Percentiles rank a stretch among this genome's conserved stretches.
These are phyloP conservation scores for Candida xiaguanensis DNA, from an alignment of 805 yeast species.

Conservation along the genomic window DNA sequence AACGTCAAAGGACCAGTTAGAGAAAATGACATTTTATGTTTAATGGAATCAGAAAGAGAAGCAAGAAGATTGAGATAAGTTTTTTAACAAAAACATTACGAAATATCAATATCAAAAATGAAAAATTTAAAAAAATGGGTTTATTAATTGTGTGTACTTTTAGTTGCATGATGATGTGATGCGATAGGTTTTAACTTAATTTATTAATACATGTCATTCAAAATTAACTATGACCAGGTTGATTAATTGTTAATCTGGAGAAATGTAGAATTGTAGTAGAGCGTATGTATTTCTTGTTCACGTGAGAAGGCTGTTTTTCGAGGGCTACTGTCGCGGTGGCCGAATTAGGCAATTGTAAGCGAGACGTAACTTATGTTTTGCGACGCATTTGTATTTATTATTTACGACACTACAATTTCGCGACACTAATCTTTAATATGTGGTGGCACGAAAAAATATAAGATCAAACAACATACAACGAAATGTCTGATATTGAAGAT, in stretches of 20 bases:
- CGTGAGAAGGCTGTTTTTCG: no score
- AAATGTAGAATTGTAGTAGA: not conserved
- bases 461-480: no score
- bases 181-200: conserved; percentile 3
- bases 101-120: not conserved
- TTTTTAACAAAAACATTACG: not conserved
- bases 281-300: not conserved
- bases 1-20: conserved; percentile 50
- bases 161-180: conserved; percentile 8
- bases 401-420: no score
- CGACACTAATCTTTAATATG: no score
- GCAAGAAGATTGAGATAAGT: conserved; percentile 14
- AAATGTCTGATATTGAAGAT: conserved; percentile 87
- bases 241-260: not conserved
- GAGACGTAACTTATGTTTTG: no score
- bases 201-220: conserved; percentile 8
- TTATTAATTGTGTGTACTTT: conserved; percentile 6
- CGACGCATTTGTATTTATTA: no score
- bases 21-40: conserved; percentile 89
- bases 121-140: not conserved
- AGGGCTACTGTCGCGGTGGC: no score
- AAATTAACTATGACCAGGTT: conserved; percentile 1
- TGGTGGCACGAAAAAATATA: no score
- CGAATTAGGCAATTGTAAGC: no score
- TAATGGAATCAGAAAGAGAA: conserved; percentile 99